Base-by-base conservation (phyloP, 2,329 filamentous ascomycete genomes). In the Talaromyces sp. region DNA sequence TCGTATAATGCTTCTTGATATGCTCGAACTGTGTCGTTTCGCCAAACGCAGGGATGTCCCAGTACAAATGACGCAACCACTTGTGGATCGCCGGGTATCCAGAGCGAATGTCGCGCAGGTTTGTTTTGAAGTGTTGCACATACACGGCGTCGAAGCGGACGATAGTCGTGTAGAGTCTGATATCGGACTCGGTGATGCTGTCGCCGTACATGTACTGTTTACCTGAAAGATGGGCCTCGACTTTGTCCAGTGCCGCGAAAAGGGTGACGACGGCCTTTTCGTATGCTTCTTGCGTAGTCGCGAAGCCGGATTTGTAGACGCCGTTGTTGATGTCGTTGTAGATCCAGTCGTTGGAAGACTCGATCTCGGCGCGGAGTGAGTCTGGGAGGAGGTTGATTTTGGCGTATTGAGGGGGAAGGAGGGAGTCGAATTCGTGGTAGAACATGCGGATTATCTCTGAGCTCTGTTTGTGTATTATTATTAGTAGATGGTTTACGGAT, bases 401-500 rank as follows among this genome's bases (percentile, higher is more conserved):
- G 65, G 84, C 84, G 74, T 86, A 85, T 73, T 88, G 76, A 2
- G 84, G 81, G 0, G 84, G 84, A 27, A 93, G 75, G 41, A 91
- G 74, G 68, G 86, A 84, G 76, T 98, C 88, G 74, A 98, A 98
- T 76, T 87, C 91, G 48, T 84, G 84, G 74, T 91, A 91, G 67
- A 97, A 82, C 91, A 97, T 96, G 74, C 93, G 88, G 76, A 97
- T 88, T 75, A 97, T 97, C 81, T 97, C 93, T 70, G 89, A 88
- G 77, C 90, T 82, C 78, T 80, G 13, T 10, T 67, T 13, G 39
- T 39, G 27, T 31, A 31, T 31, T 31, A 24, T 5, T 1, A 19
- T 59, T 59, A 57, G 52, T 31, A 52, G 8, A 14, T 56, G 16
- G 31, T 3, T 37, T 14, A n/a, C 45, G 47, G 13, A 33, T 14